Base-by-base conservation (phyloP, 179 eudicot species). In the Dionaea muscipula region DNA sequence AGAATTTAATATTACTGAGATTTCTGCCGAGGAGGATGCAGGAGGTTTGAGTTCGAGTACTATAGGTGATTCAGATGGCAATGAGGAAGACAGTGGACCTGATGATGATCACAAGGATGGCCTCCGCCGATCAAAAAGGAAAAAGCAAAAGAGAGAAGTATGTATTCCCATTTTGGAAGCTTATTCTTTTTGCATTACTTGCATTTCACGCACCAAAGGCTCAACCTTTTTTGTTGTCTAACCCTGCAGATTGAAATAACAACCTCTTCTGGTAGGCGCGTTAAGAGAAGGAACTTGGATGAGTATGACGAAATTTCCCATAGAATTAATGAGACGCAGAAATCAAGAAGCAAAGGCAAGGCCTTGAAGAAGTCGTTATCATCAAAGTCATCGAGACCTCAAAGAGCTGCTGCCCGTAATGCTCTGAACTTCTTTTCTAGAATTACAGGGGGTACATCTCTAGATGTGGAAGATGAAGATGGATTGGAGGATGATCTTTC, bases 191-290 rank as follows among this genome's bases (percentile, higher is more conserved):
- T 22, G 31, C 25, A 31, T 46, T 65, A 10, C 26, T 39, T 45
- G 47, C 20, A 28, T 49, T 68, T 33, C 23, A 6, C 9, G 35
- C 20, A 18, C 1, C 23, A 37, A 26, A 16, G 23, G 51, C n/a
- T 37, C 25, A 18, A 17, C 8, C 49, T 18, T 7, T 50, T 60
- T 55, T 54, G 31, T 33, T 54, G 33, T n/a, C 51, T 56, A 22
- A 0, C 40, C 51, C 55, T 74, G 61, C 78, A 89, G 94, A 75
- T 56, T 47, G 85, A 78, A 62, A 65, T 83, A 60, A 83, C 74
- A 68, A 90, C 97, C 43, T 80, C 95, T 64, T 90, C 97, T 40
- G 97, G 97, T 56, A 83, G 97, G 73, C 97, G 97, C 63, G 85
- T 90, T 43, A 90, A 86, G 78, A 86, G 82, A 76, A 90, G 73